These are phyloP conservation scores for Boletellus sp. DNA, from an alignment of 768 basidiomycete genomes.

Conservation along the genomic window DNA sequence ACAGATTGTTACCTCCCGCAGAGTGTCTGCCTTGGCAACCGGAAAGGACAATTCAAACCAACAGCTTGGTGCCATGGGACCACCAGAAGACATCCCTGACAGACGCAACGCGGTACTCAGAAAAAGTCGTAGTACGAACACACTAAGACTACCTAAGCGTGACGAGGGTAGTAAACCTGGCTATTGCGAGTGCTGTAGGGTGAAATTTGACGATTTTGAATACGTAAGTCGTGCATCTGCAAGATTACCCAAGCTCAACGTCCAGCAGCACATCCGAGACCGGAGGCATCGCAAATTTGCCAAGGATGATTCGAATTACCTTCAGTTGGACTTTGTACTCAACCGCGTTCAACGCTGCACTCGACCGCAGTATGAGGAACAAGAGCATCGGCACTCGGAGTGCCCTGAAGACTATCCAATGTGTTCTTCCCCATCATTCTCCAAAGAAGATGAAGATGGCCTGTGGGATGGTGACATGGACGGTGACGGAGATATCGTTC, in stretches of 20 bases:
- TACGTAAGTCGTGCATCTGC: constrained; percentile 42
- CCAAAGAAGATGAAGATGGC: constrained; percentile 9
- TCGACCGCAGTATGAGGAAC: constrained; percentile 24
- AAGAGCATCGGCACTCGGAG: constrained; percentile 16
- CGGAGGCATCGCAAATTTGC: constrained; percentile 84
- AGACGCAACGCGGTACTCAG: constrained; percentile 48
- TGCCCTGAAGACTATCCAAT: constrained; percentile 23
- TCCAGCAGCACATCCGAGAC: constrained; percentile 62
- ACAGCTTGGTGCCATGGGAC: constrained; percentile 54
- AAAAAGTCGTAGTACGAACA: constrained; percentile 81
- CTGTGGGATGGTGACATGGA: constrained; percentile 22
- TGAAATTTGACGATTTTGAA: constrained; percentile 85
- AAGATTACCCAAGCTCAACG: neutral
- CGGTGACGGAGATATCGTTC: constrained; percentile 18
- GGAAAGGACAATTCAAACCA: constrained; percentile 26
- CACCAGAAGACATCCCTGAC: constrained; percentile 57
- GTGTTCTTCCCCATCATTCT: constrained; percentile 17
- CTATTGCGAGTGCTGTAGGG: constrained; percentile 95
- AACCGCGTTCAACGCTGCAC: constrained; percentile 52
- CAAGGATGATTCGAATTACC: constrained; percentile 69
- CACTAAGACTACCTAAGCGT: constrained; percentile 66
- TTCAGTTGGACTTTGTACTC: constrained; percentile 73
- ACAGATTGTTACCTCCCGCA: constrained; percentile 67
- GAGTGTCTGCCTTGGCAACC: constrained; percentile 33
- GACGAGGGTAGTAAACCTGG: constrained; percentile 90